phyloP scores from a whole-genome alignment of 257 asterid species.

The Scutellaria baicalensis region DNA sequence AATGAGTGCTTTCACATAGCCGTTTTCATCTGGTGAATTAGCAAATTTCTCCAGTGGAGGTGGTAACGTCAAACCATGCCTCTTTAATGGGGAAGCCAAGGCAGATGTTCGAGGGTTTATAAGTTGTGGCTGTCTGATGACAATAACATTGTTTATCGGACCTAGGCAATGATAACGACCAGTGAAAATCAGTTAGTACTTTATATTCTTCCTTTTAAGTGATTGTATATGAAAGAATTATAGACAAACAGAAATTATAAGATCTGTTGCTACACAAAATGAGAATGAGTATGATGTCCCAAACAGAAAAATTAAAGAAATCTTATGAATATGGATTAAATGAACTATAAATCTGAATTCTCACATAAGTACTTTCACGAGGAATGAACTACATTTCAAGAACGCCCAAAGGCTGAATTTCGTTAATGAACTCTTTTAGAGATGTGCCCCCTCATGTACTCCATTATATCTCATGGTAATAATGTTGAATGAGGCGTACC shows the following conservation, averaged over 20 bases:
- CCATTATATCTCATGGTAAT: background rate
- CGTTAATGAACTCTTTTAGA: background rate
- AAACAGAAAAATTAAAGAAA: no score
- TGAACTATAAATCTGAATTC: background rate
- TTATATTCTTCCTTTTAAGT: background rate
- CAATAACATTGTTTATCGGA: constrained; percentile 59
- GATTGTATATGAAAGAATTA: background rate
- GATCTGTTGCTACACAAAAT: background rate
- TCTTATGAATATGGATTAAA: background rate
- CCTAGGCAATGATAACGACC: constrained; percentile 38
- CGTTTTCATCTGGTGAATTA: constrained; percentile 43
- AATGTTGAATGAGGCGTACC: constrained; percentile 32
- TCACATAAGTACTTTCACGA: background rate
- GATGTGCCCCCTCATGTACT: background rate
- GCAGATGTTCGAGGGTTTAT: constrained; percentile 33
- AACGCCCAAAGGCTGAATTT: background rate
- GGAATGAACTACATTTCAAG: background rate
- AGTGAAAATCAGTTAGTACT: background rate
- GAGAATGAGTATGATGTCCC: no score
- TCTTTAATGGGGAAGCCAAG: constrained; percentile 33
- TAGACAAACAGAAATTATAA: background rate
- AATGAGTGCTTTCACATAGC: constrained; percentile 35
- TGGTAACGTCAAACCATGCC: constrained; percentile 36
- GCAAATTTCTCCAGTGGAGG: constrained; percentile 62
- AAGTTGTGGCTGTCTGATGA: constrained; percentile 47